Conservation (phyloP, 306 rosid species). For the Prunus fruticosa region DNA sequence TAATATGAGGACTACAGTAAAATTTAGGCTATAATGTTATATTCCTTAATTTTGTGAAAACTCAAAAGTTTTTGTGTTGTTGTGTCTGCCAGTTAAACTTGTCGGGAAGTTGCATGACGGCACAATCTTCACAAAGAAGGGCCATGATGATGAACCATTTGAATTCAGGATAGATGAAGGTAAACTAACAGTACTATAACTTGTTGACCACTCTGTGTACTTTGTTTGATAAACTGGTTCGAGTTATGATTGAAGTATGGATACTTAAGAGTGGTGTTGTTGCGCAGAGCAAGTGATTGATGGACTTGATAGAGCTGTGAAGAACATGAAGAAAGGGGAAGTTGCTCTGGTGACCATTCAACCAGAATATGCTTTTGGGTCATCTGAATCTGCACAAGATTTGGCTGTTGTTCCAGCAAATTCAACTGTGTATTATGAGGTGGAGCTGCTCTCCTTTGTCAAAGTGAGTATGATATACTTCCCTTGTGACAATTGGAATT, state of each 20-base stretch:
- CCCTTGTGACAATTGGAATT: background rate
- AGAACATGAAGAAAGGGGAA: slow-evolving; percentile 87
- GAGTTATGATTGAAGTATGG: background rate
- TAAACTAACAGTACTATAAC: slow-evolving; percentile 1
- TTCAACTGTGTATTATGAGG: slow-evolving; percentile 62
- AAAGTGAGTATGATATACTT: slow-evolving; percentile 44
- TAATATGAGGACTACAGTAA: background rate
- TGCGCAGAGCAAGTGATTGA: slow-evolving; percentile 78
- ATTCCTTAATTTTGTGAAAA: background rate
- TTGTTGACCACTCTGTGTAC: background rate
- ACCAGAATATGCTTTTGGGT: slow-evolving; percentile 79
- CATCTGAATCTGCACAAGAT: slow-evolving; percentile 57
- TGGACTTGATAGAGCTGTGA: slow-evolving; percentile 81
- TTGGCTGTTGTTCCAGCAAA: slow-evolving; percentile 73
- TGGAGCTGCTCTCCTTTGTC: slow-evolving; percentile 72
- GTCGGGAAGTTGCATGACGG: slow-evolving; percentile 73
- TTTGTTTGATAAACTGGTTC: background rate
- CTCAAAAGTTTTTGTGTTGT: background rate
- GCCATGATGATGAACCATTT: slow-evolving; percentile 47
- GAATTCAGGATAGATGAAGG: slow-evolving; percentile 88
- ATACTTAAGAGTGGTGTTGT: background rate
- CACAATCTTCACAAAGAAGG: slow-evolving; percentile 56
- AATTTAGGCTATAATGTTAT: slow-evolving; percentile 15
- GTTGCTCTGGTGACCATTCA: slow-evolving; percentile 62
- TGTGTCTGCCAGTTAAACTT: slow-evolving; percentile 53